Percentiles rank a stretch among this genome's conserved stretches.
These are phyloP conservation scores for Vanilla planifolia DNA, from an alignment of 106 monocot genomes.

Conservation along the genomic window DNA sequence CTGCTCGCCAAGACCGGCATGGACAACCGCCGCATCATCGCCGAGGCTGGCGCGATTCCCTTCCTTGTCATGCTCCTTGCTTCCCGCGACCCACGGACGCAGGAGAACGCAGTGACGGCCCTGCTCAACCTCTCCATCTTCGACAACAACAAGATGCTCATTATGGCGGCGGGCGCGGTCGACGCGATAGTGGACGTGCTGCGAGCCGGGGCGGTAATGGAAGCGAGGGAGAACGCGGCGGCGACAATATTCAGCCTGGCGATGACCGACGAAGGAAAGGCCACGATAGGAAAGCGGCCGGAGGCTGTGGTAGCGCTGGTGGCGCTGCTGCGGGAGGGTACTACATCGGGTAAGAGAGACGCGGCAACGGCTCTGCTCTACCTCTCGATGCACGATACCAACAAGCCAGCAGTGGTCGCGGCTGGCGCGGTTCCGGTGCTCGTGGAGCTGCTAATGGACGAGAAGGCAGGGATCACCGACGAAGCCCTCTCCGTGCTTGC, in stretches of 20 bases:
- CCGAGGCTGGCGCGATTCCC: slow-evolving; percentile 45
- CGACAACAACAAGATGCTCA: slow-evolving; percentile 38
- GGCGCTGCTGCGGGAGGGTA: slow-evolving; percentile 22
- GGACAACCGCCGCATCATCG: slow-evolving; percentile 45
- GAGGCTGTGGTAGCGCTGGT: slow-evolving; percentile 30
- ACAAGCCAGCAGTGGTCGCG: slow-evolving; percentile 10
- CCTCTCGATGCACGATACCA: slow-evolving; percentile 14
- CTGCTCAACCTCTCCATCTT: slow-evolving; percentile 41
- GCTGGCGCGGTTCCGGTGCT: slow-evolving; percentile 37
- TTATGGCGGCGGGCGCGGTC: slow-evolving; percentile 34
- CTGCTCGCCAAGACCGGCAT: slow-evolving; percentile 47
- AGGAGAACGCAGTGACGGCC: slow-evolving; percentile 39
- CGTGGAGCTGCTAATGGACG: slow-evolving; percentile 34
- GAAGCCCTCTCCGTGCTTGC: slow-evolving; percentile 33
- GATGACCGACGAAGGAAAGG: slow-evolving; percentile 29
- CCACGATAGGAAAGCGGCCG: slow-evolving; percentile 18
- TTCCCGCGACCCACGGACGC: slow-evolving; percentile 30
- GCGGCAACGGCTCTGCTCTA: slow-evolving; percentile 34
- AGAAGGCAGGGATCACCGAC: slow-evolving; percentile 35
- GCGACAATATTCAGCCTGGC: slow-evolving; percentile 41
- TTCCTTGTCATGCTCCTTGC: slow-evolving; percentile 34
- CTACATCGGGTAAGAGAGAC: slow-evolving; percentile 23
- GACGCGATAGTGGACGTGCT: slow-evolving; percentile 31
- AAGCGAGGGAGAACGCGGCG: slow-evolving; percentile 55
- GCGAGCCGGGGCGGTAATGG: slow-evolving; percentile 11